Evolutionary conservation across 169 alveolate species (phyloP), one percentile per base, ranked within the genome.

Genomic region (Eimeria tenella): DNA sequence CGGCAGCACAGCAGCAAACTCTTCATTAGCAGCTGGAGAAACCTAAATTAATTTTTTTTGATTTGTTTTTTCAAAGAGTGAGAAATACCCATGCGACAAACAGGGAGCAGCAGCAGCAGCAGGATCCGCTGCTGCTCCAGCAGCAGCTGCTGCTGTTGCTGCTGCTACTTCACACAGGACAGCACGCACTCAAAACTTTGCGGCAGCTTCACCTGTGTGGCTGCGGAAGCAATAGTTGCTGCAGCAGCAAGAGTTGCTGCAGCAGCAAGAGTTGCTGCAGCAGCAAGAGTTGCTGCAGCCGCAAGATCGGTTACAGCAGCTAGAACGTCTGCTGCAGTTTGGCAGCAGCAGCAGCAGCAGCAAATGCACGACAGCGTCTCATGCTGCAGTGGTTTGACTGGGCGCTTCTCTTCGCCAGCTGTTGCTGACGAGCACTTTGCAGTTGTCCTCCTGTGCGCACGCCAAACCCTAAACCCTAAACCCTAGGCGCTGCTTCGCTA

Each of bases 381-480:
- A 71, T 9, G 81, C 62, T 7, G 86, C 17, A 50, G 86, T n/a
- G 31, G 58, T 5, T 75, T 31, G 62, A 17, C 63, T 75, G 5
- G 63, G 5, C 25, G 86, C 42, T 21, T 75, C 86, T 75, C 86
- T 31, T 5, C 86, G 86, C 86, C 86, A 75, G 86, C 42, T 75
- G 86, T 49, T 75, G 25, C 86, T 75, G 8, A 75, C 86, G 5
- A 75, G 62, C 86, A 31, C 3, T n/a, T 75, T 75, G 63, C 63
- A 75, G 86, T 50, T 50, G 5, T 31, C 86, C 62, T 75, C 86
- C 86, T 75, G 86, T 21, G 42, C 58, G 56, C n/a, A 31, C 86
- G 21, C 63, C 56, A 75, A 31, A 75, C 86, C 65, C 86, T 49
- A 31, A 75, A 49, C 86, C 86, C 62, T 49, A 62, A 62, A 62